These are phyloP conservation scores for Luffa acutangula DNA, from an alignment of 306 rosid genomes.

Conservation along the genomic window DNA sequence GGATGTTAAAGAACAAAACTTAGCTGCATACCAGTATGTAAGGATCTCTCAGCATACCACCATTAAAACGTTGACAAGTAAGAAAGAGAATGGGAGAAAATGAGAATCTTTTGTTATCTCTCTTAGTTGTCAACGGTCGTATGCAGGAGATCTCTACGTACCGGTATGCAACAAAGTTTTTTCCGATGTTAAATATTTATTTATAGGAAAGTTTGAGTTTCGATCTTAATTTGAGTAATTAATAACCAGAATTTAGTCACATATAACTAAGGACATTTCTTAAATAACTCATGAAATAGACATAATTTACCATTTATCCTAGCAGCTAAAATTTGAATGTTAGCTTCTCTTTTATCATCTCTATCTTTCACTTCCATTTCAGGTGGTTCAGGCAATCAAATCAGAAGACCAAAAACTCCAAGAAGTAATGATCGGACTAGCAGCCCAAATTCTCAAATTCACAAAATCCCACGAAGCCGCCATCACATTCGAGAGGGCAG, in stretches of 20 bases:
- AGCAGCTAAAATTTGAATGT: not conserved
- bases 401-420: slow-evolving; percentile 63
- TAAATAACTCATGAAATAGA: not conserved
- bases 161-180: too few relatives aligned
- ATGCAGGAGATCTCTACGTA: too few relatives aligned
- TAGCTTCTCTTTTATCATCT: slow-evolving; percentile 3
- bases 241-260: not conserved
- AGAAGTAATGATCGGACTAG: slow-evolving; percentile 94
- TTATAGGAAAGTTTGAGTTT: not conserved
- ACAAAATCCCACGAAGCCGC: slow-evolving; percentile 58
- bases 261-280: not conserved
- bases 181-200: not conserved
- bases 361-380: slow-evolving; percentile 14
- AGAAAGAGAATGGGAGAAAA: too few relatives aligned
- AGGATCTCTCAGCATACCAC: too few relatives aligned
- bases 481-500: slow-evolving; percentile 37
- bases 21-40: too few relatives aligned
- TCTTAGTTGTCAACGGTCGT: too few relatives aligned
- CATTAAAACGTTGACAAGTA: too few relatives aligned
- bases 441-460: slow-evolving; percentile 54
- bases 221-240: not conserved
- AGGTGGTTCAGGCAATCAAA: slow-evolving; percentile 57
- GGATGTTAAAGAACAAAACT: not conserved
- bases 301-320: not conserved
- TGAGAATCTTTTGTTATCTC: too few relatives aligned